Percentiles rank a stretch among this genome's conserved stretches.
phyloP scores from a whole-genome alignment of 208 protist genomes.

The Phytomonas francai region DNA sequence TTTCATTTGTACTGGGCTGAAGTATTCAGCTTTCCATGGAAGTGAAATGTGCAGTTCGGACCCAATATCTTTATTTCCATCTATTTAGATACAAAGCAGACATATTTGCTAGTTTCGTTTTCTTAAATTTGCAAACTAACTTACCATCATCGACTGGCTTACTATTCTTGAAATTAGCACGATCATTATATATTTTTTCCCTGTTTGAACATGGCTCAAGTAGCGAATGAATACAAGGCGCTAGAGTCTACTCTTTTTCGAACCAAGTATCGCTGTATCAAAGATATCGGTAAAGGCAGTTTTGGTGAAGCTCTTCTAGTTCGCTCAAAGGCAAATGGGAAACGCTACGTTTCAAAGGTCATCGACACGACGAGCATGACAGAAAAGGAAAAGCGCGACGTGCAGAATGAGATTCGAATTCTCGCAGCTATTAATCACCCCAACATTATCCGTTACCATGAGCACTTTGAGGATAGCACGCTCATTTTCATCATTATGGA shows the following conservation, averaged over 20 bases:
- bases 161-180: neutral
- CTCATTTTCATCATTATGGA: constrained; percentile 92
- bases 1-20: no score
- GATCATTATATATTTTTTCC: constrained; percentile 4
- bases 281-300: constrained; percentile 88
- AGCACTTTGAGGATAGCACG: constrained; percentile 82
- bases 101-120: neutral
- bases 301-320: constrained; percentile 91
- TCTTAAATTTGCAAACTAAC: neutral
- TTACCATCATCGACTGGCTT: no score
- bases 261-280: constrained; percentile 81
- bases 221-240: constrained; percentile 61
- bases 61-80: no score
- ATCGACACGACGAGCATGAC: constrained; percentile 86
- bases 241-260: constrained; percentile 78
- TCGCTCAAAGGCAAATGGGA: constrained; percentile 77
- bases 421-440: constrained; percentile 83
- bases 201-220: constrained; percentile 36
- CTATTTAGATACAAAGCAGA: no score
- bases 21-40: no score
- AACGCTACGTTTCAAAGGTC: constrained; percentile 89
- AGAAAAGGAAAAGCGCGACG: constrained; percentile 83
- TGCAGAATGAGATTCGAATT: constrained; percentile 91
- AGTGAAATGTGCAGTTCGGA: no score
- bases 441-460: constrained; percentile 90